These are phyloP conservation scores for Diophrys sp. DNA, from an alignment of 73 alveolate genomes.

Conservation along the genomic window DNA sequence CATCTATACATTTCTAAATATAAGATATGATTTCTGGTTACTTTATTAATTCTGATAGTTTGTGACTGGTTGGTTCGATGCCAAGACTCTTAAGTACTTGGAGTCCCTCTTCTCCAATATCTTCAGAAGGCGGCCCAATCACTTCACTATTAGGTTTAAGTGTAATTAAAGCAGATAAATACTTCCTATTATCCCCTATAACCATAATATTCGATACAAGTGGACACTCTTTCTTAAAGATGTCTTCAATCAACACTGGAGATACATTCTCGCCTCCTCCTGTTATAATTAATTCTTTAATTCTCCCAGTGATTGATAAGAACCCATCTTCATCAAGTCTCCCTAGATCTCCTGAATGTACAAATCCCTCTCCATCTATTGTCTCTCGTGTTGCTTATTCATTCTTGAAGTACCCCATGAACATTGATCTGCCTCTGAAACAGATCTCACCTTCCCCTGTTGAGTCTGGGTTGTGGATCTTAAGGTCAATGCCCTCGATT, in stretches of 20 bases:
- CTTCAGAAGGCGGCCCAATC: neutral
- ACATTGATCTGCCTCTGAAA: slow-evolving; percentile 65
- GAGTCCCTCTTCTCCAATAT: neutral
- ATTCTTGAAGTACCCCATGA: slow-evolving; percentile 59
- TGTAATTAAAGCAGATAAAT: slow-evolving; percentile 52
- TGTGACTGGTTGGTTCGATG: neutral
- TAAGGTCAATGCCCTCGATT: slow-evolving; percentile 50
- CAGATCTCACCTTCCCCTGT: slow-evolving; percentile 67
- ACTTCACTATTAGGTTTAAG: slow-evolving; percentile 35
- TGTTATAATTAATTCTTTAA: slow-evolving; percentile 71
- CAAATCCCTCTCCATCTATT: slow-evolving; percentile 62
- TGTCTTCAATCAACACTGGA: slow-evolving; percentile 64
- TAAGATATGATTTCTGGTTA: neutral
- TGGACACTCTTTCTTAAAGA: slow-evolving; percentile 48
- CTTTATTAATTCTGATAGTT: neutral
- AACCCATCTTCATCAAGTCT: slow-evolving; percentile 37
- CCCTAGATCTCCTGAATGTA: slow-evolving; percentile 75
- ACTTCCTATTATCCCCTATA: slow-evolving; percentile 64
- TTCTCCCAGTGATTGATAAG: slow-evolving; percentile 65
- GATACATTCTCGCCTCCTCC: slow-evolving; percentile 84
- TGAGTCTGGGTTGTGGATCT: slow-evolving; percentile 44
- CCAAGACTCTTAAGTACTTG: neutral
- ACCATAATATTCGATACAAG: slow-evolving; percentile 44
- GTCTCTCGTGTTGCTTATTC: slow-evolving; percentile 42
- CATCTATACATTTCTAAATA: slow-evolving; percentile 12